These are phyloP conservation scores for Rhodomyrtus tomentosa DNA, from an alignment of 345 rosid species.

Conservation along the genomic window DNA sequence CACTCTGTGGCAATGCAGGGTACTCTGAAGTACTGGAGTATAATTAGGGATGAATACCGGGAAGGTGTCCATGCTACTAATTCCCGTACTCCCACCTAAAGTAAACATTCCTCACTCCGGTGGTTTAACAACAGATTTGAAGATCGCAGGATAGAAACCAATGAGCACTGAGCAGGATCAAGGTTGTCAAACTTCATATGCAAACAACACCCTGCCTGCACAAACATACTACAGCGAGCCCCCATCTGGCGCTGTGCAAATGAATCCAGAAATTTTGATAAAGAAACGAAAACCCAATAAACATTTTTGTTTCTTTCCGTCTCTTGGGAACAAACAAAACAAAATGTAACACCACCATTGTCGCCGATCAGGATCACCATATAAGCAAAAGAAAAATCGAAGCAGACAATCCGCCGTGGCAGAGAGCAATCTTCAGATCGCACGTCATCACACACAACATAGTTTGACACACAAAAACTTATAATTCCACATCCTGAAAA, in stretches of 20 bases:
- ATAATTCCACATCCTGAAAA: not conserved
- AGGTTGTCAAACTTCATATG: not conserved
- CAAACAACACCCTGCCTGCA: not conserved
- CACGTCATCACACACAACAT: not conserved
- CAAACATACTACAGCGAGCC: not conserved
- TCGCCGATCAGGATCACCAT: not conserved
- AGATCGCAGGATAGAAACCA: not conserved
- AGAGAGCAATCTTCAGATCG: not conserved
- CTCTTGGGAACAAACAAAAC: not conserved
- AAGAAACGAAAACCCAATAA: not conserved
- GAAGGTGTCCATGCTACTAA: not conserved
- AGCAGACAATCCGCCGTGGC: not conserved
- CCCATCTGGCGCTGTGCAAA: not conserved
- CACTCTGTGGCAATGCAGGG: not conserved
- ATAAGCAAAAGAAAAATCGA: not conserved
- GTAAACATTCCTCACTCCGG: not conserved
- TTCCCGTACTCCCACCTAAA: not conserved
- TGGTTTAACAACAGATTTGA: not conserved
- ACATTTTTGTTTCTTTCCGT: not conserved
- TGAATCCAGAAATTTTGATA: not conserved
- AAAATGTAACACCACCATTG: not conserved
- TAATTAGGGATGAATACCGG: not conserved
- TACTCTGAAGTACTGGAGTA: not conserved
- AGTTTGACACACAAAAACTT: not conserved
- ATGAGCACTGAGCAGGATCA: not conserved